Conservation (phyloP, 257 asterid genomes). For the Solanum okadae region DNA sequence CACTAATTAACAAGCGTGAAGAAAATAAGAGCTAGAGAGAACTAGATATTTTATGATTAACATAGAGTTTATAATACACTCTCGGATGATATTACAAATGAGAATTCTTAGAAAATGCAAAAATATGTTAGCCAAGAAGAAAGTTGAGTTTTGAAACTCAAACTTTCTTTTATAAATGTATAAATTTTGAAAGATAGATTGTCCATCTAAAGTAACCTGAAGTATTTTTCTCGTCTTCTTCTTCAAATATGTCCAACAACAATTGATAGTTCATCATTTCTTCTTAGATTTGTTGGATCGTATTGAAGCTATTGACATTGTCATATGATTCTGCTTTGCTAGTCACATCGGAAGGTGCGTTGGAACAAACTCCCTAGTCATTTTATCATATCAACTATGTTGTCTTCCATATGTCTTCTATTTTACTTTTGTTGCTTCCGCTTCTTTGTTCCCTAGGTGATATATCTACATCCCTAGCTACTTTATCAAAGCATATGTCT, state of each 20-base stretch:
- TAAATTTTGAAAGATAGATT: not conserved
- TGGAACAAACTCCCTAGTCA: not conserved
- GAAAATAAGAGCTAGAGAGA: not conserved
- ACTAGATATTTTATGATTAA: not conserved
- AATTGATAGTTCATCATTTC: not conserved
- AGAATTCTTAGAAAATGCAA: not conserved
- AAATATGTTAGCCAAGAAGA: not conserved
- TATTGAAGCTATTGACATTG: not conserved
- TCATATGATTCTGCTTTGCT: not conserved
- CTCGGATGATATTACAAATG: not conserved
- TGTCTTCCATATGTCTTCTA: not conserved
- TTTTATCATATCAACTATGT: not conserved
- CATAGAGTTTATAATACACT: not conserved
- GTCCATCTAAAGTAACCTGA: not conserved
- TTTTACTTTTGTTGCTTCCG: not conserved
- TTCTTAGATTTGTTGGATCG: not conserved
- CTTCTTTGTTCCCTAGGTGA: not conserved
- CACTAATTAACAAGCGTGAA: not conserved
- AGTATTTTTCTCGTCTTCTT: not conserved
- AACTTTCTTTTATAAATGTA: not conserved
- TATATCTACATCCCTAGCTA: not conserved
- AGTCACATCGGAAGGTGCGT: not conserved
- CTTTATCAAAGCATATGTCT: not conserved
- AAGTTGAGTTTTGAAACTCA: not conserved
- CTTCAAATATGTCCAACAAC: not conserved